Evolutionary conservation across 2,329 filamentous ascomycete genomes (phyloP), one percentile per base, ranked within the genome.

Genomic region (Colletotrichum karsti): DNA sequence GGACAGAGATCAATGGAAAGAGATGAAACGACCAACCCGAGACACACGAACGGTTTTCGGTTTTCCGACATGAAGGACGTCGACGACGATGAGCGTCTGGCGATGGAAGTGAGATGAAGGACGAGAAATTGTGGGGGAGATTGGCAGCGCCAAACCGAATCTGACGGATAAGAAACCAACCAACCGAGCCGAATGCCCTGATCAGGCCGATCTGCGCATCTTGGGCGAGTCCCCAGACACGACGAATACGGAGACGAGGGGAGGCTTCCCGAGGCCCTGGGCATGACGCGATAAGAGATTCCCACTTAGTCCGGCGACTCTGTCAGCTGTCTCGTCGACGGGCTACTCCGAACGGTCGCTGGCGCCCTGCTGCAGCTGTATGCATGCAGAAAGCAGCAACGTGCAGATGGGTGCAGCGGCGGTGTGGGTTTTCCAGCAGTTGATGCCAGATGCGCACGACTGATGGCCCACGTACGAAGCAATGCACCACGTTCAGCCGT

Each of bases 171-270:
- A 51, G 50, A 57, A 57, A 57, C 59, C 59, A 64, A 53, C 59
- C 64, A 67, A 51, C 59, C 59, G 64, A 67, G 22, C 42, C 51
- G 59, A 63, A 20, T 50, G 51, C 37, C 64, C 59, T 67, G 59
- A 63, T 63, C 51, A 51, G 59, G 64, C 59, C 15, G 59, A 57
- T 53, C 35, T 56, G 20, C 63, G 63, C 48, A 35, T 41, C 22
- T 51, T 39, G n/a, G n/a, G n/a, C 42, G 13, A 37, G 42, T 9
- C 41, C 30, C 20, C 30, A n/a, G 51, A 2, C 51, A 55, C 20
- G 51, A 58, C 58, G 41, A 33, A 48, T 37, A 63, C 48, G 57
- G 63, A 62, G 46, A 4, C 37, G 30, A 37, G 9, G 44, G 54
- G 35, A 54, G 10, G 30, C 24, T 39, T 46, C 41, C 48, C 39